A percentile compares a stretch with the other conserved stretches of the same genome.
Evolutionary conservation across 805 yeast species (phyloP).

Genomic region (Spathaspora boniae): DNA sequence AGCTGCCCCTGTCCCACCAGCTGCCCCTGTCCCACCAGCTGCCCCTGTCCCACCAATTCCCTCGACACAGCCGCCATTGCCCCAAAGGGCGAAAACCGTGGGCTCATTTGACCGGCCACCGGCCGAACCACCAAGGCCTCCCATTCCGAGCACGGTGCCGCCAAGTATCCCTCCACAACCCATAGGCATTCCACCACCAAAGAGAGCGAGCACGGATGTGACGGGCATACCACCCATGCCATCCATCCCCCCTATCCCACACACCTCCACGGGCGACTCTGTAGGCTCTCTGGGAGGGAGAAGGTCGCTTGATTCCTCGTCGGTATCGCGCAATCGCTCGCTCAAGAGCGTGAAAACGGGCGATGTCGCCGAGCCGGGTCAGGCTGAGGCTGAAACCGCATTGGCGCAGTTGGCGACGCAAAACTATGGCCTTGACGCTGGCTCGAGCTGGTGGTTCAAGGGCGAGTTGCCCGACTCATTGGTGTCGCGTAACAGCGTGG

Average conservation of each 20-base stretch:
- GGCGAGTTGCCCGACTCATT: conserved; percentile 56
- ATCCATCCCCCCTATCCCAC: neutral
- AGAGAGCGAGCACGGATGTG: conserved; percentile 14
- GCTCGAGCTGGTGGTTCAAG: conserved; percentile 64
- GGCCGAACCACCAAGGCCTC: conserved; percentile 14
- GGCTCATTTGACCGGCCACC: conserved; percentile 7
- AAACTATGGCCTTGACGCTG: conserved; percentile 21
- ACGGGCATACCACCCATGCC: neutral
- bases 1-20: conserved; percentile 12
- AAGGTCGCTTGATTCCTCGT: conserved; percentile 16
- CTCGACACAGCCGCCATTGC: conserved; percentile 1
- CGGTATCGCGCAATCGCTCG: conserved; percentile 13
- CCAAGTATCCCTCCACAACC: conserved; percentile 12
- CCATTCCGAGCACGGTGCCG: conserved; percentile 14
- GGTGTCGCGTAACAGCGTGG: conserved; percentile 38
- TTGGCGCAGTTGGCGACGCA: conserved; percentile 26
- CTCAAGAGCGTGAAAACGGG: no score
- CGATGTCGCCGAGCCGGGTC: conserved; percentile 15
- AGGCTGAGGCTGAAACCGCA: conserved; percentile 26
- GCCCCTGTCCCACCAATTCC: conserved; percentile 9
- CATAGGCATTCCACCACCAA: conserved; percentile 8
- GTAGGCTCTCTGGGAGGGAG: conserved; percentile 9
- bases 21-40: conserved; percentile 14
- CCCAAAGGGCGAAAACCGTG: neutral
- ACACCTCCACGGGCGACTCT: conserved; percentile 13